Evolutionary conservation across 257 asterid genomes (phyloP).

Genomic region (Fraxinus americana): DNA sequence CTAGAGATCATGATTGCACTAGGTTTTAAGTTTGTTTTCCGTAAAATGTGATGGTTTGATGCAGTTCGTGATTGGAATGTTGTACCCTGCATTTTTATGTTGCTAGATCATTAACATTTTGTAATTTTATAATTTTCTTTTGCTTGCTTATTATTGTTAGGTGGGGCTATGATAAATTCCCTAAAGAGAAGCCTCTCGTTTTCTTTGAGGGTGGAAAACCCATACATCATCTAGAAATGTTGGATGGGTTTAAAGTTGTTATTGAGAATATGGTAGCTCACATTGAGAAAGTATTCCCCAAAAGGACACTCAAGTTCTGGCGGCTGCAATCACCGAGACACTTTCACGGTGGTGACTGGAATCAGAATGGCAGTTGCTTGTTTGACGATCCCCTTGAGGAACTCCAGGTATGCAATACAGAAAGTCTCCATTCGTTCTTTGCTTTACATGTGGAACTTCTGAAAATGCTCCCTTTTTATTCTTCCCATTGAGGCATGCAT

Average conservation of each 20-base stretch:
- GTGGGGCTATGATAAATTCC: constrained; percentile 95
- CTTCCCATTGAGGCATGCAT: not conserved
- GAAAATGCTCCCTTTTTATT: not conserved
- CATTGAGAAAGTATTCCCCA: constrained; percentile 62
- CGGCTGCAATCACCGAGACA: constrained; percentile 95
- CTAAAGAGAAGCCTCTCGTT: constrained; percentile 83
- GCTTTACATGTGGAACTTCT: not conserved
- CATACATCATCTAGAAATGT: constrained; percentile 62
- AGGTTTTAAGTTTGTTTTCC: not conserved
- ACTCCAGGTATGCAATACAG: constrained; percentile 52
- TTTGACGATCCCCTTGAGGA: constrained; percentile 70
- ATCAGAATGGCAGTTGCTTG: constrained; percentile 94
- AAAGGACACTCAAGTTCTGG: constrained; percentile 72
- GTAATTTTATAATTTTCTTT: constrained; percentile 14
- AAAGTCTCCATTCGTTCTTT: not conserved
- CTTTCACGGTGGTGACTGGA: constrained; percentile 96
- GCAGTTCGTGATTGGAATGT: not conserved
- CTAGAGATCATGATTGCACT: not conserved
- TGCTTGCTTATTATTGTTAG: constrained; percentile 40
- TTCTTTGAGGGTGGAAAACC: constrained; percentile 75
- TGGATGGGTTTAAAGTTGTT: constrained; percentile 70
- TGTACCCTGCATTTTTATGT: constrained; percentile 2
- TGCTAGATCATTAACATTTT: constrained; percentile 1
- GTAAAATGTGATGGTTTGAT: not conserved
- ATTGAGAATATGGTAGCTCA: constrained; percentile 69